Evolutionary conservation across 192 early-diverging fungal genomes (phyloP), one percentile per base, ranked within the genome.

Genomic region (Lobosporangium transversale): DNA sequence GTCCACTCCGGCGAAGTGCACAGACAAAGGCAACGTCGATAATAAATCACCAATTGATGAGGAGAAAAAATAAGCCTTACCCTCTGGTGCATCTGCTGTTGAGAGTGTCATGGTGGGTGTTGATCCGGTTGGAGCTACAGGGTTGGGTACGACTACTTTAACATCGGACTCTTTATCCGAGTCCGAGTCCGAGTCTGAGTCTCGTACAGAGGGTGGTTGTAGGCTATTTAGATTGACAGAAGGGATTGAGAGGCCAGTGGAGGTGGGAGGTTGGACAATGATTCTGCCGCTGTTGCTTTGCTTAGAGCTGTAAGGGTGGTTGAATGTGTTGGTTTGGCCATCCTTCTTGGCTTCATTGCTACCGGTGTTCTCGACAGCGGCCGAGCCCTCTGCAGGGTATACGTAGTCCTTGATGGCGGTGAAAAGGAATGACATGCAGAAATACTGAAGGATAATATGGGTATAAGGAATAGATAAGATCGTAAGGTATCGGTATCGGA

Each of bases 61-160:
- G n/a, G n/a, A n/a, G n/a, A n/a, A 26, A 5, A 26, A 65, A 10
- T 2, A 10, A 26, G 15, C 5, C 33, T 43, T 71, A 71, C 69
- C 60, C 42, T 71, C 69, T 11, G 69, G 69, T 11, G 62, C 69
- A 1, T 71, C 69, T 5, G 69, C 69, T 0, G 69, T 63, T 5
- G 69, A 71, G 8, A 71, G 61, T 6, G 69, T 71, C 69, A 71
- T 71, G 33, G 43, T 30, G 3, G 69, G 69, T 1, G 64, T 62
- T n/a, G 47, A 17, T 4, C 29, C 30, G 4, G 44, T 15, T 12
- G 70, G 27, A 20, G 33, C 8, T 15, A 56, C 35, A 30, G 36
- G 27, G 24, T 65, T 50, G 0, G 70, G 70, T 4, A 31, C 44
- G 2, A 53, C 48, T 4, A 53, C 18, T 33, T 59, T 33, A 37